Conservation (phyloP, 306 rosid species). For the Rubus parviflorus region DNA sequence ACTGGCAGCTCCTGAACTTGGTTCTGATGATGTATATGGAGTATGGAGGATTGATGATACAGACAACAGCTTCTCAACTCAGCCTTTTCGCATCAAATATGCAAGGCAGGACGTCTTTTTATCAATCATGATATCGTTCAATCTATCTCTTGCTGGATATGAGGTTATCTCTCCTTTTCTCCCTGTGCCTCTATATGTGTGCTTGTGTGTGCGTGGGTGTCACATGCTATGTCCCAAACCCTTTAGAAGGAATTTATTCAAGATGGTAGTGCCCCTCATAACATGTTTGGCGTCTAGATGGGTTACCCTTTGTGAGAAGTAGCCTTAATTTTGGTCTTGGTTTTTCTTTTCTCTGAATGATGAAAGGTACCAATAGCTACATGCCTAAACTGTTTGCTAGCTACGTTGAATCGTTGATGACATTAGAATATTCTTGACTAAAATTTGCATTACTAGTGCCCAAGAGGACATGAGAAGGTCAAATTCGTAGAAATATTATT, state of each 20-base stretch:
- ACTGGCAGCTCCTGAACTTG: conserved; percentile 70
- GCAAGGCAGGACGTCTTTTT: conserved; percentile 83
- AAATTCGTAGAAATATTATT: too few relatives aligned
- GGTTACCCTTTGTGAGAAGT: not conserved
- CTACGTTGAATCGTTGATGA: not conserved
- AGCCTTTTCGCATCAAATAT: conserved; percentile 83
- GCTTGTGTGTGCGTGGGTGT: not conserved
- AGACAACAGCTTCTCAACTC: conserved; percentile 91
- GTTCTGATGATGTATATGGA: conserved; percentile 63
- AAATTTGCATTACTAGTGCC: not conserved
- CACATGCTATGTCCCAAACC: not conserved
- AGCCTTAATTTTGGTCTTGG: not conserved
- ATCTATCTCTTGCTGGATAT: conserved; percentile 47
- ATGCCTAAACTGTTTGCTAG: not conserved
- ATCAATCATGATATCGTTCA: conserved; percentile 79
- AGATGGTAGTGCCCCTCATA: not conserved
- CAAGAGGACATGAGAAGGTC: not conserved
- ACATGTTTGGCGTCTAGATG: conserved; percentile 1
- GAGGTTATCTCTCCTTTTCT: conserved; percentile 51
- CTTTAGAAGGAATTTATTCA: not conserved
- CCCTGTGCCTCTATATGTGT: not conserved
- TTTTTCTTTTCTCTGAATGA: not conserved
- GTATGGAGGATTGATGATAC: conserved; percentile 86
- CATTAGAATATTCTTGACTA: not conserved
- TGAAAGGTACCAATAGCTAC: not conserved